These are phyloP conservation scores for Fusarium praegraminearum DNA, from an alignment of 2,329 filamentous ascomycete species.

Conservation along the genomic window DNA sequence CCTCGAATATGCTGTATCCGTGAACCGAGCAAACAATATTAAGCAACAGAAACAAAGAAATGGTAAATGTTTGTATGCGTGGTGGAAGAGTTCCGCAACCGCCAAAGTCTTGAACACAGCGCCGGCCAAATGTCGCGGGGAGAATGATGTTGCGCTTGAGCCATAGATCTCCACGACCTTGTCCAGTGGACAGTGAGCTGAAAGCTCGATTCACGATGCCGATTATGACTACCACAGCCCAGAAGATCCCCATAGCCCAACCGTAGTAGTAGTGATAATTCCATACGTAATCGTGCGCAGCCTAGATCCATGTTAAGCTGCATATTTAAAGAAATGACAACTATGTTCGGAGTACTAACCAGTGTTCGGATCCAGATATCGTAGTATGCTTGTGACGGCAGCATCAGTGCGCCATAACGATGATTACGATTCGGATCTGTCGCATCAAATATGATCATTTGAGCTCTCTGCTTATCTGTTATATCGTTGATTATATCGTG, in stretches of 20 bases:
- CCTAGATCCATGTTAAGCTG: not conserved
- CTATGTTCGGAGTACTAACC: not conserved
- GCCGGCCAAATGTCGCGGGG: conserved; percentile 2
- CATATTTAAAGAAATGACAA: fast-evolving
- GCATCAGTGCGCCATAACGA: not conserved
- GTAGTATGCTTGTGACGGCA: conserved; percentile 1
- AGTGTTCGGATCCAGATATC: conserved; percentile 12
- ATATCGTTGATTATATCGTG: conserved; percentile 3
- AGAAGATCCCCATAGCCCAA: conserved; percentile 14
- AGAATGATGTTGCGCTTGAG: not conserved
- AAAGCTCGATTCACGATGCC: not conserved
- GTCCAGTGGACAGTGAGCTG: fast-evolving
- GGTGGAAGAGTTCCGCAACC: conserved; percentile 19
- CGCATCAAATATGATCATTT: not conserved
- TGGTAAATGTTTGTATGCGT: not conserved
- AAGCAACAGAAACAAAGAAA: not conserved
- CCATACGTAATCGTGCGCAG: conserved; percentile 18
- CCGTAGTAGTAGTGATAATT: conserved; percentile 11
- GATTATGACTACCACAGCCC: not conserved
- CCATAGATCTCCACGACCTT: not conserved
- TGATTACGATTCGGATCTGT: not conserved
- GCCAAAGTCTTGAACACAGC: conserved; percentile 13
- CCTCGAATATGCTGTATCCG: conserved; percentile 19
- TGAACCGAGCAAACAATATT: conserved; percentile 12
- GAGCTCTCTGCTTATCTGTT: not conserved